Conservation (phyloP, 345 rosid species). For the Reutealis trisperma region DNA sequence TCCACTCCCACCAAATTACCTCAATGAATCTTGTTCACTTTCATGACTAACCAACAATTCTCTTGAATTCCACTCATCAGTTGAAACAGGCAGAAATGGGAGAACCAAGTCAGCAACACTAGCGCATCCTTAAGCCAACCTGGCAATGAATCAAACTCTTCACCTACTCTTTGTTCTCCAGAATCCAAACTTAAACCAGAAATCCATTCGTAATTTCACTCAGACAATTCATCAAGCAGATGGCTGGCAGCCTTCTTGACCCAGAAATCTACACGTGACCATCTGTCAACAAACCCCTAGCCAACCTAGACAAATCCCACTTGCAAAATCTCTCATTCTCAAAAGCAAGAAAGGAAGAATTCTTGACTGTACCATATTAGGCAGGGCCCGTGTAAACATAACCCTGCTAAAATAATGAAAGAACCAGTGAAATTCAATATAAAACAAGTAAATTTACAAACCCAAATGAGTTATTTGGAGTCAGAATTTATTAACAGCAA, state of each 20-base stretch:
- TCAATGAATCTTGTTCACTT: conserved; percentile 24
- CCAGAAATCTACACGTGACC: conserved; percentile 53
- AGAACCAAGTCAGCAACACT: conserved; percentile 32
- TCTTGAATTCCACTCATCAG: conserved; percentile 33
- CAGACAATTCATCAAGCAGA: conserved; percentile 63
- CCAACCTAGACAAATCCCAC: conserved; percentile 50
- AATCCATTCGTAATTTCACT: conserved; percentile 39
- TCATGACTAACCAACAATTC: conserved; percentile 33
- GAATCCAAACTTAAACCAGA: conserved; percentile 47
- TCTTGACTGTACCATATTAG: conserved; percentile 59
- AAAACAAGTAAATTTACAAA: conserved; percentile 2
- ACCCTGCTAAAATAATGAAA: conserved; percentile 41
- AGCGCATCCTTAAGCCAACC: conserved; percentile 50
- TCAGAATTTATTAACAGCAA: no score
- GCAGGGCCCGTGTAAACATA: conserved; percentile 68
- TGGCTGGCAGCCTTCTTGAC: conserved; percentile 60
- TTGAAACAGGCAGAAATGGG: conserved; percentile 68
- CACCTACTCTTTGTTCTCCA: conserved; percentile 27
- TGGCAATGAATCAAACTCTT: conserved; percentile 56
- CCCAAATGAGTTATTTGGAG: conserved; percentile 13
- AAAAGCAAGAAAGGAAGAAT: conserved; percentile 60
- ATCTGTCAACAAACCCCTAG: conserved; percentile 43
- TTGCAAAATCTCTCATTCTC: conserved; percentile 53
- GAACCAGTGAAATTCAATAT: conserved; percentile 10
- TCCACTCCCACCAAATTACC: conserved; percentile 29